Evolutionary conservation across 2,329 filamentous ascomycete species (phyloP), one percentile per base, ranked within the genome.

Genomic region (Trichoderma sp.): DNA sequence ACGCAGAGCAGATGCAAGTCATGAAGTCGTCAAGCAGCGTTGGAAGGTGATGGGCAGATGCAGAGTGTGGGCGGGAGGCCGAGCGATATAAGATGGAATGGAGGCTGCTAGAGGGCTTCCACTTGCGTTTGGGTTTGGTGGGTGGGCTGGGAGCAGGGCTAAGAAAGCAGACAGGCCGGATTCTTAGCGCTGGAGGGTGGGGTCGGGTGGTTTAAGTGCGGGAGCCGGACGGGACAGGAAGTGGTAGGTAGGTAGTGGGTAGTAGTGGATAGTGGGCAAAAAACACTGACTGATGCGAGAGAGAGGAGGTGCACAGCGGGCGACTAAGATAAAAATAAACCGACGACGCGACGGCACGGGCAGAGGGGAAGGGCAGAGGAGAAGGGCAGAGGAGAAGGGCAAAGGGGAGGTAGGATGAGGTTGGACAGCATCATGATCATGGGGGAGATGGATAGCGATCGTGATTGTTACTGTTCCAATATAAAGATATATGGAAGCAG

Each of bases 1-100:
- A 54, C 29, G 67, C 67, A 65, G 67, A 65, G 60, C 45, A 57
- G 35, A 61, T 50, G 60, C 54, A 64, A 54, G 67, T 65, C 60
- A 68, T 64, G 50, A 68, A 65, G 37, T 65, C 67, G 54, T 68
- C 53, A 68, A 59, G 61, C 45, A 42, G 56, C 52, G 58, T 52
- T 68, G 67, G 17, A 39, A 42, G 42, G 52, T 67, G 56, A 61
- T 53, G 64, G 22, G 54, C 39, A 29, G 54, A 60, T 48, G 25
- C 60, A 64, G 15, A 59, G 56, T 34, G 64, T 35, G 54, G 42
- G 57, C n/a, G 67, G 32, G 50, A 54, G 57, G 34, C 34, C 52
- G 58, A 64, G 58, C 53, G 58, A 68, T 68, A 61, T 64, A 52
- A 50, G 59, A 64, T 19, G 65, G 29, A 25, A 34, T 4, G 29